phyloP scores from a whole-genome alignment of 495 filamentous ascomycete genomes.

The Letharia lupina region DNA sequence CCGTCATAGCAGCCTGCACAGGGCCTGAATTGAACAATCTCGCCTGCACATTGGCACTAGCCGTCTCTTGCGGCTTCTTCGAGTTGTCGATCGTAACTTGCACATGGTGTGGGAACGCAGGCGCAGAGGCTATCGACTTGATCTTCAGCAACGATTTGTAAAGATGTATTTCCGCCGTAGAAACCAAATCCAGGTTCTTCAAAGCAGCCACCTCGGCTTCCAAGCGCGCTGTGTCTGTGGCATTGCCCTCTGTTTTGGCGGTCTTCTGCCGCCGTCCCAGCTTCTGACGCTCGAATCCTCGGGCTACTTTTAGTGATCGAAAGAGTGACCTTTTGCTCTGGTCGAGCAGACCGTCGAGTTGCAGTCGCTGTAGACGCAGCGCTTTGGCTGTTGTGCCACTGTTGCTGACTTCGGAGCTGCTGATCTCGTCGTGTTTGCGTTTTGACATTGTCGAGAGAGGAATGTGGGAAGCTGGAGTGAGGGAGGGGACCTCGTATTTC shows the following conservation, averaged over 20 bases:
- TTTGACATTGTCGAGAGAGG: constrained; percentile 35
- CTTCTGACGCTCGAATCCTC: constrained; percentile 86
- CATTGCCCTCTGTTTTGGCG: constrained; percentile 44
- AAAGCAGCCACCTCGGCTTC: constrained; percentile 64
- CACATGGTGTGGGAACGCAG: constrained; percentile 37
- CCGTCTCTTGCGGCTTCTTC: constrained; percentile 40
- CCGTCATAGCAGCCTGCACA: constrained; percentile 59
- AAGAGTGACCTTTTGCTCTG: constrained; percentile 53
- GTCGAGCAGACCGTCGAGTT: constrained; percentile 47
- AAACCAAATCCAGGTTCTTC: constrained; percentile 60
- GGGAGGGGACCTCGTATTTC: background rate
- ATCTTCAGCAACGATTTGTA: constrained; percentile 66
- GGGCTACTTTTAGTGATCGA: constrained; percentile 66
- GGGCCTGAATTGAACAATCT: constrained; percentile 68
- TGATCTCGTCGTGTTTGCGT: constrained; percentile 39
- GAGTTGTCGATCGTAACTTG: constrained; percentile 29
- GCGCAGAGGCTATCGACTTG: constrained; percentile 55
- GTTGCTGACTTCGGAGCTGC: constrained; percentile 10
- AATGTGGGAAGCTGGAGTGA: background rate
- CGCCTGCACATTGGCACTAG: constrained; percentile 66
- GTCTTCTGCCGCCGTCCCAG: constrained; percentile 66
- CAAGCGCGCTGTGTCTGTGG: constrained; percentile 36
- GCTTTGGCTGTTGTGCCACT: background rate
- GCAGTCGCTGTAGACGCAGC: constrained; percentile 15
- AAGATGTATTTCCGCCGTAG: constrained; percentile 59